These are phyloP conservation scores for Zymoseptoria ardabiliae DNA, from an alignment of 2,329 filamentous ascomycete genomes.

Conservation along the genomic window DNA sequence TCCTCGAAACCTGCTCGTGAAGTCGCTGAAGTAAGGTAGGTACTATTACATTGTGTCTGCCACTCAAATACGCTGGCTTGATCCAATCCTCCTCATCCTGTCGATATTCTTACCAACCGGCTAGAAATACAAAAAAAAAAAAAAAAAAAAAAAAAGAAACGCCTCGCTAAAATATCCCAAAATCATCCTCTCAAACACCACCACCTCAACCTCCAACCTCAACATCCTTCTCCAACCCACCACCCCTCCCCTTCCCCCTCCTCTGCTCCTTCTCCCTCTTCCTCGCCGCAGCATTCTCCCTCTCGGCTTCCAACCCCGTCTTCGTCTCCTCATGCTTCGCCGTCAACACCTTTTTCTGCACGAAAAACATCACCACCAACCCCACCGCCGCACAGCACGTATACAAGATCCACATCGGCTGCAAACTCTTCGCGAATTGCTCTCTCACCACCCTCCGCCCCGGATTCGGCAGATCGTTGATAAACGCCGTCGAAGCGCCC, in stretches of 20 bases:
- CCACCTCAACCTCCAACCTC: background rate
- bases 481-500: constrained; percentile 52
- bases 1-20: too few relatives aligned
- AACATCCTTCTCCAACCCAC: constrained; percentile 1
- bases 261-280: constrained; percentile 26
- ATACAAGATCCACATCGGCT: constrained; percentile 46
- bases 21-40: too few relatives aligned
- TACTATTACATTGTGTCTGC: too few relatives aligned
- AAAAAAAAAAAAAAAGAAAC: too few relatives aligned
- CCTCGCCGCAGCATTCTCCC: constrained; percentile 32
- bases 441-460: constrained; percentile 37
- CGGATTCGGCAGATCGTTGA: constrained; percentile 44
- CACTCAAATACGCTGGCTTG: too few relatives aligned
- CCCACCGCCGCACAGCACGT: constrained; percentile 35
- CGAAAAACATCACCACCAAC: constrained; percentile 33
- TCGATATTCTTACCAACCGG: background rate
- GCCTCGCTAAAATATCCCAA: background rate
- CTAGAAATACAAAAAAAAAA: background rate
- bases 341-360: constrained; percentile 36
- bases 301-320: constrained; percentile 40
- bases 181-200: background rate
- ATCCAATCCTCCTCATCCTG: background rate
- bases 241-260: background rate
- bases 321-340: constrained; percentile 43
- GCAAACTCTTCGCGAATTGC: constrained; percentile 39